A percentile compares a stretch with the other conserved stretches of the same genome.
Conservation (phyloP, 257 asterid genomes). For the Agastache rugosa region DNA sequence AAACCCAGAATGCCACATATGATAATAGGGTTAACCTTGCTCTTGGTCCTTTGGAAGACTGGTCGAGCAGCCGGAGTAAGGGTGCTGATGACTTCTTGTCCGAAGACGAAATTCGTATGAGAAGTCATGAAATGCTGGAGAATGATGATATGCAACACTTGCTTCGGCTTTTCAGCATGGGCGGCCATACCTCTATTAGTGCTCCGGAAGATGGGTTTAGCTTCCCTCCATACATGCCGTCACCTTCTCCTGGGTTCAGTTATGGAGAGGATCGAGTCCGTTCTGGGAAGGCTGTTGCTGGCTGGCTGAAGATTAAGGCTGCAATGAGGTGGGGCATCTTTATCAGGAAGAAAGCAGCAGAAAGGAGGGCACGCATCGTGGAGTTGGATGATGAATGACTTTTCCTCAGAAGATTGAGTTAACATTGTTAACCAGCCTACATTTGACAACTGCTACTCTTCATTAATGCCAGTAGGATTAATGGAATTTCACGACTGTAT, state of each 20-base stretch:
- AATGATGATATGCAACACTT: constrained; percentile 95
- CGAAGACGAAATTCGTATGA: constrained; percentile 90
- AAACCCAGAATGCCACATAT: constrained; percentile 49
- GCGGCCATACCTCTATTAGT: constrained; percentile 57
- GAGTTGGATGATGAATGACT: constrained; percentile 78
- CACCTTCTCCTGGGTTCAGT: constrained; percentile 68
- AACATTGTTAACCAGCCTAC: constrained; percentile 22
- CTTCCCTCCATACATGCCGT: constrained; percentile 65
- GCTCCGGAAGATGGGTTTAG: constrained; percentile 65
- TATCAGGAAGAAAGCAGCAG: constrained; percentile 95
- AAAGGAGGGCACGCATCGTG: constrained; percentile 85
- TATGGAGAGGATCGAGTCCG: constrained; percentile 76
- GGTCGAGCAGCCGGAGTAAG: constrained; percentile 69
- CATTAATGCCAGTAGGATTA: constrained; percentile 27
- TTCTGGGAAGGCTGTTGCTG: constrained; percentile 85
- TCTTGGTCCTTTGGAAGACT: constrained; percentile 82
- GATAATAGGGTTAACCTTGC: constrained; percentile 63
- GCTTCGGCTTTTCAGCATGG: constrained; percentile 94
- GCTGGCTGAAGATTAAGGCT: constrained; percentile 96
- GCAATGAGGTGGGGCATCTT: constrained; percentile 99
- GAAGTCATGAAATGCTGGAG: constrained; percentile 91
- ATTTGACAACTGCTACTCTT: constrained; percentile 29
- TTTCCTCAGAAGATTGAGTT: constrained; percentile 10
- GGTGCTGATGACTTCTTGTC: constrained; percentile 79
- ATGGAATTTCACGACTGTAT: constrained; percentile 36